Conservation (phyloP, 2,329 filamentous ascomycete species). For the Rutstroemia sp. region DNA sequence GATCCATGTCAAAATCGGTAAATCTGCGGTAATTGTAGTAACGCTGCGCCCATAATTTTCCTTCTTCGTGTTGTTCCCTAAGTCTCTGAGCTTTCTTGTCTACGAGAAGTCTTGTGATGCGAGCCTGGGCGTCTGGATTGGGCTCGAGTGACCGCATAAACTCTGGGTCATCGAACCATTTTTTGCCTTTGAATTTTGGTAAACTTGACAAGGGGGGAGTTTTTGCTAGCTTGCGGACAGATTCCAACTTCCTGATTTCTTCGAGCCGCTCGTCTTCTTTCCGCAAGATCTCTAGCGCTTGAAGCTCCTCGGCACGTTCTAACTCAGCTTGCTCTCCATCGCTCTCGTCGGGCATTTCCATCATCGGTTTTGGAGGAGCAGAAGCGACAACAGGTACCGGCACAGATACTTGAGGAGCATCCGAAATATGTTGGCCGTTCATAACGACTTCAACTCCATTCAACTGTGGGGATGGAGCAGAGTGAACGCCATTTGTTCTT, state of each 20-base stretch:
- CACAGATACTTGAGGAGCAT: not conserved
- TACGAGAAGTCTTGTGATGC: slow-evolving; percentile 15
- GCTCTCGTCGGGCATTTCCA: slow-evolving; percentile 12
- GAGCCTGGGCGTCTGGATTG: slow-evolving; percentile 13
- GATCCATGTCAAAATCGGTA: slow-evolving; percentile 26
- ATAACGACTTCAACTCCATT: too few relatives aligned
- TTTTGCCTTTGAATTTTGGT: slow-evolving; percentile 18
- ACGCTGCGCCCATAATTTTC: slow-evolving; percentile 20
- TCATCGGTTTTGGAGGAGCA: slow-evolving; percentile 3
- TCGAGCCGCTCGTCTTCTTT: not conserved
- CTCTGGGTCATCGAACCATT: slow-evolving; percentile 21
- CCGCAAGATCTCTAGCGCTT: slow-evolving; percentile 6
- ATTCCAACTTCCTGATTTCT: slow-evolving; percentile 7
- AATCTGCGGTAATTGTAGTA: slow-evolving; percentile 24
- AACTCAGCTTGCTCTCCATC: slow-evolving; percentile 18
- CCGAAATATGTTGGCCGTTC: not conserved
- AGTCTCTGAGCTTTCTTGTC: slow-evolving; percentile 11
- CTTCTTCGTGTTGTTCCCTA: slow-evolving; percentile 22
- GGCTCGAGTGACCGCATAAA: slow-evolving; percentile 20
- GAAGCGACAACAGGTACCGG: not conserved
- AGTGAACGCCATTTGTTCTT: not conserved
- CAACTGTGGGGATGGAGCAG: not conserved
- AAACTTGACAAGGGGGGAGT: slow-evolving; percentile 25
- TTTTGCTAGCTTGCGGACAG: slow-evolving; percentile 25
- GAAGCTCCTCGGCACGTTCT: slow-evolving; percentile 15